Base-by-base conservation (phyloP, 345 rosid genomes). In the Corymbia maculata region DNA sequence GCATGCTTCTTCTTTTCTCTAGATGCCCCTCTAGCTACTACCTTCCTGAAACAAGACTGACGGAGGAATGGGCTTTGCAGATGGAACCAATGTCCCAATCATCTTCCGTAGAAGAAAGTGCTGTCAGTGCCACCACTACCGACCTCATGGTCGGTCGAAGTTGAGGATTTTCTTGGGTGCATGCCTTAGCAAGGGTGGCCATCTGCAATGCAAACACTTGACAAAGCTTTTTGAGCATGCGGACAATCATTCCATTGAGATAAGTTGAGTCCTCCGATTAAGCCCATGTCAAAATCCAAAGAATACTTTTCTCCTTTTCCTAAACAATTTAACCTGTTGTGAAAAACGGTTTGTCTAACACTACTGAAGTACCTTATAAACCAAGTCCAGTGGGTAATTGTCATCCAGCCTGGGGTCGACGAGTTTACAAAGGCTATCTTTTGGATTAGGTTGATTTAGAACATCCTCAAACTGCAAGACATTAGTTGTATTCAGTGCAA, bases 61-160 rank as follows among this genome's bases (percentile, higher is more conserved):
- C 87, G 87, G 93, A 70, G 45, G 82, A 93, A 30, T 94, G 93
- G 91, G 94, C 93, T 88, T 94, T 94, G 68, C 92, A 93, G 89
- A 93, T 90, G 66, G 95, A 89, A 26, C 92, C 91, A 6, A 90
- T 93, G 90, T 95, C 98, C 97, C 94, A 91, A 24, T 95, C 96
- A 82, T 95, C 97, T 0, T 95, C 93, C 1, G 94, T 88, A 4
- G 98, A 97, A 7, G 95, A 95, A 42, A 96, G 96, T 5, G 97
- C 94, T 88, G 92, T 96, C 52, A 95, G 88, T 24, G 98, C 96
- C 85, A 94, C 98, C 88, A 95, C 99, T 8, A 96, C 90, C 32
- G 96, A 95, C 89, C 98, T 94, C 98, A 94, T 97, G 30, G 94
- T 94, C 3, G 98, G 98, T 26, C 97, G 93, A 85, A 92, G 87